Base-by-base conservation (phyloP, 768 basidiomycete genomes). In the Mycena metata region DNA sequence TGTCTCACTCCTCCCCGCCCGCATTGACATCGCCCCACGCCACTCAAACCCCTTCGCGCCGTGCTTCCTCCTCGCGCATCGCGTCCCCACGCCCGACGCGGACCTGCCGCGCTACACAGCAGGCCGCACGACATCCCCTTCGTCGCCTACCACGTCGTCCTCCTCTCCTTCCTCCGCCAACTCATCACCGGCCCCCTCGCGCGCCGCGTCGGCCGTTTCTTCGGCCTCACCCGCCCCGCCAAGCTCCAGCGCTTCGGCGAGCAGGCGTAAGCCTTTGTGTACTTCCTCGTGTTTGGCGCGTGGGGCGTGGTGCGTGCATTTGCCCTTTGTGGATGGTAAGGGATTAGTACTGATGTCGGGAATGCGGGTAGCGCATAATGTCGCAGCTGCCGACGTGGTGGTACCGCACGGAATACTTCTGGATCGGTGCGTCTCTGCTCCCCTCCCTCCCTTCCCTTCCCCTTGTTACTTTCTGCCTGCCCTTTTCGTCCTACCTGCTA, bases 301-400 rank as follows among this genome's bases (percentile, higher is more conserved):
- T 90, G 92, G 84, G 97, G 97, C 26, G 83, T 89, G 51, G 96
- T 96, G 64, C 76, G 94, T 88, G n/a, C n/a, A n/a, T n/a, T n/a
- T n/a, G n/a, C n/a, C n/a, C n/a, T n/a, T n/a, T n/a, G n/a, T n/a
- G n/a, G n/a, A n/a, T n/a, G n/a, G n/a, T n/a, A n/a, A n/a, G n/a
- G n/a, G n/a, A n/a, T n/a, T n/a, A n/a, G n/a, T n/a, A n/a, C n/a
- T n/a, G n/a, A n/a, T n/a, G n/a, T n/a, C n/a, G n/a, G n/a, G n/a
- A n/a, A n/a, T n/a, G n/a, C n/a, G n/a, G n/a, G n/a, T n/a, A n/a
- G 95, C 85, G 85, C 64, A 89, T 97, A 72, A 98, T 98, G 96
- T 76, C 82, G 0, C 84, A 87, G 64, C 82, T 94, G 15, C 93
- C 93, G 0, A 94, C 92, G 0, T 94, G 89, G 85, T 98, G 95